phyloP scores from a whole-genome alignment of 2,329 filamentous ascomycete species.

The Botryotinia globosa region DNA sequence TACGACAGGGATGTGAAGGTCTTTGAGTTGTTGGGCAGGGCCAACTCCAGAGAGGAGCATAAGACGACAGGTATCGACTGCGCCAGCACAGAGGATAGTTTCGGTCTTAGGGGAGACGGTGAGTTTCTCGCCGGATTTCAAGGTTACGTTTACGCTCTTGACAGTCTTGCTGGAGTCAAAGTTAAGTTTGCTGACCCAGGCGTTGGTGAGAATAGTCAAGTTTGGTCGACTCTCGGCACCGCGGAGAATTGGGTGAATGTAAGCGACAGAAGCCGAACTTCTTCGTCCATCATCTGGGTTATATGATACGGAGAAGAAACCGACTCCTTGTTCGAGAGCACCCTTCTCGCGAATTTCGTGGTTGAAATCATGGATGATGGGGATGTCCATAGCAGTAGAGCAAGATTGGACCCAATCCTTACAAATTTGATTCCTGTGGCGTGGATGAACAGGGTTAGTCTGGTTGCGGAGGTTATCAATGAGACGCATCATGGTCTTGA shows the following conservation, averaged over 20 bases:
- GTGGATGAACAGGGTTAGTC: constrained; percentile 81
- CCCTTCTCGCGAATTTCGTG: constrained; percentile 73
- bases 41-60: constrained; percentile 43
- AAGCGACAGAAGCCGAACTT: constrained; percentile 84
- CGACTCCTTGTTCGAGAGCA: constrained; percentile 70
- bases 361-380: constrained; percentile 83
- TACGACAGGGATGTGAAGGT: constrained; percentile 37
- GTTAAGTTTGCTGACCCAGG: constrained; percentile 82
- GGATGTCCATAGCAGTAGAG: constrained; percentile 74
- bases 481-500: constrained; percentile 77
- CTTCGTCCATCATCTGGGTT: constrained; percentile 84
- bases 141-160: constrained; percentile 67
- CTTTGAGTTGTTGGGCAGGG: constrained; percentile 34
- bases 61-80: constrained; percentile 41
- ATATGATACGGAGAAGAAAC: constrained; percentile 89
- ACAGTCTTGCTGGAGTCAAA: constrained; percentile 62
- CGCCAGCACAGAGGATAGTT: constrained; percentile 52
- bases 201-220: constrained; percentile 80
- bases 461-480: constrained; percentile 84
- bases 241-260: constrained; percentile 86
- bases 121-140: constrained; percentile 52
- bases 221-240: constrained; percentile 81
- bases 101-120: constrained; percentile 67
- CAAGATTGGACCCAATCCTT: constrained; percentile 85
- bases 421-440: constrained; percentile 86